Evolutionary conservation across 441 rosid species (phyloP).

Genomic region (Biscutella laevigata): DNA sequence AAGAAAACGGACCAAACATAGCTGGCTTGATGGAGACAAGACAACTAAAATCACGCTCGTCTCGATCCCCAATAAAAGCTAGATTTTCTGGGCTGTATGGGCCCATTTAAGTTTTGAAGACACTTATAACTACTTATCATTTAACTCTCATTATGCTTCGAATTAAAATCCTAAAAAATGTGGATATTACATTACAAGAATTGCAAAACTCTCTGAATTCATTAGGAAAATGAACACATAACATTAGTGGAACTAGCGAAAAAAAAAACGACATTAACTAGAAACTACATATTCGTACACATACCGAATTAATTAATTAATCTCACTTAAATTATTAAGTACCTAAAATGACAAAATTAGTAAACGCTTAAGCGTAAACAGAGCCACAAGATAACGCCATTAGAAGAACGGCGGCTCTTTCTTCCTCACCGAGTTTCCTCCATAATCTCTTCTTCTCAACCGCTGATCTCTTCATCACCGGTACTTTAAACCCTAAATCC

Average conservation of each 20-base stretch:
- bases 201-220: not conserved
- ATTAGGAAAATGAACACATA: slow-evolving; percentile 18
- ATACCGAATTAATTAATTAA: too few relatives aligned
- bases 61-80: slow-evolving; percentile 7
- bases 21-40: slow-evolving; percentile 14
- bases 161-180: not conserved
- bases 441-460: slow-evolving; percentile 45
- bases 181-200: too few relatives aligned
- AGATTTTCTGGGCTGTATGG: not conserved
- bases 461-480: slow-evolving; percentile 64
- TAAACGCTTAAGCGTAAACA: slow-evolving; percentile 43
- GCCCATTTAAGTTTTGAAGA: too few relatives aligned
- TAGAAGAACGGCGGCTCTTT: slow-evolving; percentile 77
- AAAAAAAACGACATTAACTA: not conserved
- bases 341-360: not conserved
- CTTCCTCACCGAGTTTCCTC: slow-evolving; percentile 77
- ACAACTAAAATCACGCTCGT: slow-evolving; percentile 15
- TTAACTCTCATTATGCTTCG: not conserved
- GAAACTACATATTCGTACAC: slow-evolving; percentile 15
- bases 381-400: slow-evolving; percentile 80
- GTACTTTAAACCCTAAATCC: slow-evolving; percentile 52
- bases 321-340: slow-evolving; percentile 8
- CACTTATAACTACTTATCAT: too few relatives aligned
- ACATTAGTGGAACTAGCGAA: slow-evolving; percentile 11
- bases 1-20: not conserved